Percentiles rank a stretch among this genome's conserved stretches.
phyloP scores from a whole-genome alignment of 192 early-diverging fungal genomes.

The Rhizophagus sp. region DNA sequence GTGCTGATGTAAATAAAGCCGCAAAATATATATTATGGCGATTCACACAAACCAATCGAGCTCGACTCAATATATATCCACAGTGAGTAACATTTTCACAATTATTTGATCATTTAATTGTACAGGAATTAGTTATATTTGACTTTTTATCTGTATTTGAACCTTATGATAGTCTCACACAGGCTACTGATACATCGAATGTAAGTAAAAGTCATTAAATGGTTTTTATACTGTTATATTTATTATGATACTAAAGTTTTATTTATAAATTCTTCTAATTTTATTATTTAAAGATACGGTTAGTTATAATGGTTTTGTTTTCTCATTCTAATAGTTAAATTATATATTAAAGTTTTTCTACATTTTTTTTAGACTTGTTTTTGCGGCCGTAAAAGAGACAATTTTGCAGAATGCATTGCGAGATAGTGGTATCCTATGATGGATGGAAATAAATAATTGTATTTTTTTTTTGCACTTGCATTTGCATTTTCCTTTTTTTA shows the following conservation, averaged over 20 bases:
- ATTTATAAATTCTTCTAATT: neutral
- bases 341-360: neutral
- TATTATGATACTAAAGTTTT: neutral
- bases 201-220: constrained; percentile 36
- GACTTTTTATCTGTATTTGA: constrained; percentile 20
- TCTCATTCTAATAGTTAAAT: neutral
- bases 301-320: neutral
- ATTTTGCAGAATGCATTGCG: constrained; percentile 84
- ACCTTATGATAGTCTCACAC: constrained; percentile 65
- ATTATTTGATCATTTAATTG: neutral
- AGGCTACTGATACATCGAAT: constrained; percentile 91
- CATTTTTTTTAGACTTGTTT: constrained; percentile 59
- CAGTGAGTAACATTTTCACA: constrained; percentile 50
- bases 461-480: neutral
- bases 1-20: constrained; percentile 77
- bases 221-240: neutral
- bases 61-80: constrained; percentile 79
- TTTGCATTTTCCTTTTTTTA: constrained; percentile 10
- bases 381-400: constrained; percentile 92
- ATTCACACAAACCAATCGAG: constrained; percentile 84
- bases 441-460: neutral
- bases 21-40: constrained; percentile 87
- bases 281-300: constrained; percentile 18
- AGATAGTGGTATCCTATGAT: constrained; percentile 73
- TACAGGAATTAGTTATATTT: neutral